Evolutionary conservation across 2,329 filamentous ascomycete species (phyloP), one percentile per base, ranked within the genome.

Genomic region (Pseudogymnoascus sp.): DNA sequence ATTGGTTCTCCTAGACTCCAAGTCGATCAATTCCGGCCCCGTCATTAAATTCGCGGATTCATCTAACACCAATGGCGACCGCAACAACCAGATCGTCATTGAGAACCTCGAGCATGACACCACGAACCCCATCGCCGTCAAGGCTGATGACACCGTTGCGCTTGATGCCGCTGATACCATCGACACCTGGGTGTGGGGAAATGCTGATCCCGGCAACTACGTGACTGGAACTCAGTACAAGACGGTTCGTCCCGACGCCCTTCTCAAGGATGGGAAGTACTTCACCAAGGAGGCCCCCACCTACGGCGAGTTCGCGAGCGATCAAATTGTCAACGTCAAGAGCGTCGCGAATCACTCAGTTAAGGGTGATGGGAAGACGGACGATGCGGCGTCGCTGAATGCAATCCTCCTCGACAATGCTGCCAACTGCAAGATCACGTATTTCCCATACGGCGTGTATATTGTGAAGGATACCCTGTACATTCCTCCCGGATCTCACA

Each of bases 261-360:
- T 79, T 1, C 50, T 75, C 11, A 67, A 69, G 1, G 69, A 72
- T 31, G 73, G 73, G 3, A 75, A 73, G 16, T 82, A 77, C 64
- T 76, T 78, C 60, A 76, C 73, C 12, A 73, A 73, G 62, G 65
- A 70, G 5, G 70, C 74, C 3, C 79, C 77, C 8, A 78, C 76
- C 56, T 82, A 80, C 61, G 69, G 72, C 3, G 71, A 77, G 37
- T 78, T 77, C 64, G 71, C 72, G 6, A 68, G 72, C 6, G 70
- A 73, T 33, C 73, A 79, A 59, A 72, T 82, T 38, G 70, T 80
- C 35, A 81, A 79, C 62, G 72, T 82, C 56, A 81, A 79, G 67
- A 72, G 72, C 12, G 78, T 79, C 31, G 66, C 72, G 2, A 73
- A 72, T 3, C 68, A 71, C 18, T 70, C 70, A 0, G 77, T 80